Conservation (phyloP, 345 rosid species). For the Angophora floribunda region DNA sequence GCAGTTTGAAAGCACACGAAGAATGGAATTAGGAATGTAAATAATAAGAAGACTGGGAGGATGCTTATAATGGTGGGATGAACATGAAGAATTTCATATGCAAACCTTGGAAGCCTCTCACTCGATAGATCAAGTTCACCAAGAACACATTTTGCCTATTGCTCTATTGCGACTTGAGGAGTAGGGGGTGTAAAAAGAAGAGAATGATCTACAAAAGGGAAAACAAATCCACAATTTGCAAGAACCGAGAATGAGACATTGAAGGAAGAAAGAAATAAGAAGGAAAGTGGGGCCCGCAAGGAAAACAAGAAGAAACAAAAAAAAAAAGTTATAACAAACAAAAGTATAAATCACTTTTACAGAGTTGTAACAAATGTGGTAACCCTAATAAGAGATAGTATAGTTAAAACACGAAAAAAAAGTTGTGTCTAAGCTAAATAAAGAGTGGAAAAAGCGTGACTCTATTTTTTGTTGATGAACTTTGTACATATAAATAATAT, state of each 20-base stretch:
- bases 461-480: no score
- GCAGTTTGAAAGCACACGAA: not conserved
- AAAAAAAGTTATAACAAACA: not conserved
- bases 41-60: not conserved
- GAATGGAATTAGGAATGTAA: not conserved
- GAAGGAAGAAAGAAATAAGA: not conserved
- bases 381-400: accelerated
- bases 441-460: not conserved
- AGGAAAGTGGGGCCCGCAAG: not conserved
- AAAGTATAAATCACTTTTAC: not conserved
- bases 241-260: not conserved
- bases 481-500: no score
- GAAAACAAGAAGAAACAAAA: not conserved
- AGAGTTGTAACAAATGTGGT: accelerated
- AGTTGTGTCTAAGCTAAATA: no score
- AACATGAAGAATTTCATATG: not conserved
- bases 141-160: not conserved
- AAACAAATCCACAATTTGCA: not conserved
- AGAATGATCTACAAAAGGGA: not conserved
- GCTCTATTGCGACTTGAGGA: not conserved
- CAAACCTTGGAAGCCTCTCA: no score
- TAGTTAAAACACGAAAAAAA: no score
- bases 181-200: not conserved
- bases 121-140: not conserved
- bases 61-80: not conserved